phyloP scores from a whole-genome alignment of 768 basidiomycete species.

The Phylloporus arenicola region DNA sequence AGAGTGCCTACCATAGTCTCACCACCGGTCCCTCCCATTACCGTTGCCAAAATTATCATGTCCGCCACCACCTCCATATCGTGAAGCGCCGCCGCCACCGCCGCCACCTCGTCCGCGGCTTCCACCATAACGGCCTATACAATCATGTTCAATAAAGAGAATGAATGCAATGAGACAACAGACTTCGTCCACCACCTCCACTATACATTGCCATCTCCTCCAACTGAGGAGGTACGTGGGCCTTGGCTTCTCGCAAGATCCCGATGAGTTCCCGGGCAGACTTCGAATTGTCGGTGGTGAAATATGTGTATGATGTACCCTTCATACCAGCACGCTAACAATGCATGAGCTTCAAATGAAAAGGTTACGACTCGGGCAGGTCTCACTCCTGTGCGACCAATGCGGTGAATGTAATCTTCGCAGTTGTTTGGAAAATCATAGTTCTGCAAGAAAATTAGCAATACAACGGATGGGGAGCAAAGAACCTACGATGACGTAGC shows the following conservation, averaged over 20 bases:
- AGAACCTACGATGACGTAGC: constrained; percentile 84
- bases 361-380: constrained; percentile 15
- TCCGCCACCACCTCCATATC: constrained; percentile 21
- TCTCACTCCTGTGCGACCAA: constrained; percentile 88
- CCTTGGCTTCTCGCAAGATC: constrained; percentile 85
- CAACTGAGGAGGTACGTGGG: constrained; percentile 78
- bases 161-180: constrained; percentile 17
- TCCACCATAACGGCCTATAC: constrained; percentile 57
- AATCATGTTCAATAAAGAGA: background rate
- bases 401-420: constrained; percentile 98
- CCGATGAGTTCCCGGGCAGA: constrained; percentile 85
- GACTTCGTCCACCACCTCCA: constrained; percentile 71
- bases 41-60: constrained; percentile 20
- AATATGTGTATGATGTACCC: constrained; percentile 92
- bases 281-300: constrained; percentile 95
- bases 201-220: constrained; percentile 91
- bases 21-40: constrained; percentile 24
- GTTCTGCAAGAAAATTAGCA: constrained; percentile 48
- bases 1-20: constrained; percentile 2
- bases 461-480: constrained; percentile 1
- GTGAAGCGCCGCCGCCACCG: constrained; percentile 18
- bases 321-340: constrained; percentile 82
- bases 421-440: constrained; percentile 98
- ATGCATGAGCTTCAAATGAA: constrained; percentile 12
- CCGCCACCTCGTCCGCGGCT: constrained; percentile 29